These are phyloP conservation scores for Amanita pallidorosea DNA, from an alignment of 768 basidiomycete species.

Conservation along the genomic window DNA sequence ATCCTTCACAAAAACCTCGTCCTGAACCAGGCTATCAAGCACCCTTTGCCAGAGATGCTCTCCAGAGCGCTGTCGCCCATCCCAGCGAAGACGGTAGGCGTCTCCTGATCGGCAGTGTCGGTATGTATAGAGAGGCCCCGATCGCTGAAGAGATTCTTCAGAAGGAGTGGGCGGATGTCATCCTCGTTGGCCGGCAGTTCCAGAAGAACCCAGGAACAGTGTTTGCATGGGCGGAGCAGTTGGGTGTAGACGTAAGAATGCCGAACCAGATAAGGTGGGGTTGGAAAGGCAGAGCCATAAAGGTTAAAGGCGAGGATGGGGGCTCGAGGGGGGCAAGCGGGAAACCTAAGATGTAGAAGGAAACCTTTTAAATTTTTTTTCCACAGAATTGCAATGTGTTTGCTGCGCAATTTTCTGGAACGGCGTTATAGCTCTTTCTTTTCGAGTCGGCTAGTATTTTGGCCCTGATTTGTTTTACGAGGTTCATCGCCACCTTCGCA, in stretches of 20 bases:
- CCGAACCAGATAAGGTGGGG: slow-evolving; percentile 50
- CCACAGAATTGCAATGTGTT: not conserved
- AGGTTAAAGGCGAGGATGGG: not conserved
- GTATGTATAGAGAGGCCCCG: slow-evolving; percentile 43
- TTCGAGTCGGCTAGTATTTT: not conserved
- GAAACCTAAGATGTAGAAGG: not conserved
- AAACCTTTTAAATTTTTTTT: not conserved
- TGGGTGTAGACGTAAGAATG: slow-evolving; percentile 33
- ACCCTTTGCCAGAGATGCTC: slow-evolving; percentile 43
- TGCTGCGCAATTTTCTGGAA: no score
- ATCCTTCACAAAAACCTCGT: slow-evolving; percentile 27
- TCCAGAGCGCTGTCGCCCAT: slow-evolving; percentile 27
- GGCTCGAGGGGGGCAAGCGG: not conserved
- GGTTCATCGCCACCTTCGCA: not conserved
- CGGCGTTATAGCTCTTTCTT: no score
- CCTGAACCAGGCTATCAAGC: slow-evolving; percentile 39
- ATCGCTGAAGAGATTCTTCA: slow-evolving; percentile 50
- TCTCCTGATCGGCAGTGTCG: slow-evolving; percentile 29
- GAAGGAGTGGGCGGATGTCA: slow-evolving; percentile 46
- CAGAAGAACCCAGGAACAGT: slow-evolving; percentile 48
- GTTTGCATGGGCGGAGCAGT: slow-evolving; percentile 43
- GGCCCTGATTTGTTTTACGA: not conserved
- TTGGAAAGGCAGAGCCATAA: slow-evolving; percentile 24
- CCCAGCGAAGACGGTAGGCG: slow-evolving; percentile 9
- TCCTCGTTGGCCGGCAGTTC: slow-evolving; percentile 44